Evolutionary conservation across 257 asterid species (phyloP).

Genomic region (Jacaranda mimosifolia): DNA sequence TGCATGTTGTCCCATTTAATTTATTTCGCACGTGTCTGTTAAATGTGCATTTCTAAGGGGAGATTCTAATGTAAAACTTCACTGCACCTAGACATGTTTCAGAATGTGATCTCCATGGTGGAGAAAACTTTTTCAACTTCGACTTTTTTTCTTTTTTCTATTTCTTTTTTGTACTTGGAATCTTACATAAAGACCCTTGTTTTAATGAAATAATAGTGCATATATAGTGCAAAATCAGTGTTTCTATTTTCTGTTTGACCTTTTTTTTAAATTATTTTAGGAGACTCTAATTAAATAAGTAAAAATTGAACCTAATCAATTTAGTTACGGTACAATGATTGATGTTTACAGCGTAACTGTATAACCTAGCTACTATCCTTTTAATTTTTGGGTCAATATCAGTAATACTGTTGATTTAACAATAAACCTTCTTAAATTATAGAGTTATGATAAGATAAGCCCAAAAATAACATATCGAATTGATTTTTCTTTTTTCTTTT

Average conservation of each 20-base stretch:
- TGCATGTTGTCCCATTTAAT: not conserved
- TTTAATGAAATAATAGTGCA: slow-evolving; percentile 31
- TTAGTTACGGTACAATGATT: too few species aligned
- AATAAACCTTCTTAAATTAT: too few species aligned
- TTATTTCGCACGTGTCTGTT: not conserved
- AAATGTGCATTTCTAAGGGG: slow-evolving; percentile 4
- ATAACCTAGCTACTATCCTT: too few species aligned
- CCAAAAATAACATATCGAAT: too few species aligned
- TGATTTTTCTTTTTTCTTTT: too few species aligned
- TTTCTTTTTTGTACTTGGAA: slow-evolving; percentile 28
- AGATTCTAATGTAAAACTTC: slow-evolving; percentile 22
- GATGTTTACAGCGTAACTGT: too few species aligned
- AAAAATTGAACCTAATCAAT: too few species aligned
- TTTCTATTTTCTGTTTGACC: not conserved
- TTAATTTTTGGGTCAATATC: too few species aligned
- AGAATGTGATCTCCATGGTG: slow-evolving; percentile 8
- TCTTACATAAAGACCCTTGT: slow-evolving; percentile 49
- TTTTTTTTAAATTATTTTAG: too few species aligned
- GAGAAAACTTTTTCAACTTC: slow-evolving; percentile 28
- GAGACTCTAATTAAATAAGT: too few species aligned
- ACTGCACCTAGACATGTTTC: slow-evolving; percentile 8
- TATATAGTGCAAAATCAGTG: slow-evolving; percentile 30
- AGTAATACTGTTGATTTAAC: too few species aligned
- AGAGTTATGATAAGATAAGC: too few species aligned
- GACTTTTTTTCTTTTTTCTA: not conserved